phyloP scores from a whole-genome alignment of 139 green algal species.

The Astrephomene gubernaculifera region DNA sequence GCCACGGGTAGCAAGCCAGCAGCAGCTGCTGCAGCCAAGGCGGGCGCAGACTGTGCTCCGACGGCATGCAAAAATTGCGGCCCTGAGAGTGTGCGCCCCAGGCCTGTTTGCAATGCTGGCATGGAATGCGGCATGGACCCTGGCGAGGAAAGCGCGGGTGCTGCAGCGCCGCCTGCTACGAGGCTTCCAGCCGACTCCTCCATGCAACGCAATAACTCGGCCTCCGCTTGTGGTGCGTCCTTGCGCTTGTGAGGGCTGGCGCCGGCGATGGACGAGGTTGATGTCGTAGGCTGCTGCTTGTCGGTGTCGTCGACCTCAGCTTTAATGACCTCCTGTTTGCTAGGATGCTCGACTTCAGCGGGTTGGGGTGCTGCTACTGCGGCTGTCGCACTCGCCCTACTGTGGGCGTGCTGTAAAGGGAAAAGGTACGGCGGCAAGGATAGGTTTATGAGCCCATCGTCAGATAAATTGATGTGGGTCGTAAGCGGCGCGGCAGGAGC shows the following conservation, averaged over 20 bases:
- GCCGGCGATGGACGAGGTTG: background rate
- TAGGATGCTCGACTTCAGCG: too few species aligned
- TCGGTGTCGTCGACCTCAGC: too few species aligned
- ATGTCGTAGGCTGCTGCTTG: background rate
- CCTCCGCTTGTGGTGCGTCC: conserved; percentile 27
- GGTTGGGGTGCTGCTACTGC: background rate
- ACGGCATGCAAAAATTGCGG: background rate
- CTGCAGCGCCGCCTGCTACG: background rate
- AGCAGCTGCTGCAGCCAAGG: background rate
- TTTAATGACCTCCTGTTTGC: too few species aligned
- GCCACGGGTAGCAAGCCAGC: too few species aligned
- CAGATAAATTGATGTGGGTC: too few species aligned
- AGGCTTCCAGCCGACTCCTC: background rate
- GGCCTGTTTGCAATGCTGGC: background rate
- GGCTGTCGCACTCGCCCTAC: background rate
- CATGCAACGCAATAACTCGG: conserved; percentile 1
- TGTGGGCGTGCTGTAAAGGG: too few species aligned
- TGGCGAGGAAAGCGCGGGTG: background rate
- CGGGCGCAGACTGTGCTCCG: background rate
- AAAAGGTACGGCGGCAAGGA: too few species aligned
- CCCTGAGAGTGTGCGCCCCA: background rate
- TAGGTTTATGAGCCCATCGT: too few species aligned
- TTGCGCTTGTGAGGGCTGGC: conserved; percentile 29
- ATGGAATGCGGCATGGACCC: background rate
- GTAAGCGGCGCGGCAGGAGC: too few species aligned